phyloP scores from a whole-genome alignment of 106 monocot genomes.

The Hemerocallis citrina region DNA sequence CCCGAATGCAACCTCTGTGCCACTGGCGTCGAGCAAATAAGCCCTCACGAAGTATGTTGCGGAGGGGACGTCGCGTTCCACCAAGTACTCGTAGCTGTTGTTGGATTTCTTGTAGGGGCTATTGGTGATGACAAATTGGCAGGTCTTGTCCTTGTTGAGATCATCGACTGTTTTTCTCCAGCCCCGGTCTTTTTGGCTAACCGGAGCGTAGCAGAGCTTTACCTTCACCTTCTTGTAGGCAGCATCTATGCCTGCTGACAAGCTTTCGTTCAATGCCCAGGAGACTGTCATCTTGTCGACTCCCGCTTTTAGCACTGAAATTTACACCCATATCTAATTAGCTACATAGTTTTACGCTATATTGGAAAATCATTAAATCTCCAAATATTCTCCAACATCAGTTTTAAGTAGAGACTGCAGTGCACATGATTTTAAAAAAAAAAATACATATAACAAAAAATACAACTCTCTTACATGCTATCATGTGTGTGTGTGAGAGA shows the following conservation, averaged over 20 bases:
- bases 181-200: conserved; percentile 69
- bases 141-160: conserved; percentile 68
- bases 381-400: too few relatives aligned
- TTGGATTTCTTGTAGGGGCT: conserved; percentile 7
- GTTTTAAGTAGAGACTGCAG: conserved; percentile 30
- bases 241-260: conserved; percentile 13
- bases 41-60: conserved; percentile 56
- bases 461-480: too few relatives aligned
- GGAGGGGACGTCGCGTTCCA: conserved; percentile 29
- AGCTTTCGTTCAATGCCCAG: conserved; percentile 46
- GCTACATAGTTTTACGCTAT: too few relatives aligned
- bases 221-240: conserved; percentile 59
- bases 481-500: too few relatives aligned
- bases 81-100: conserved; percentile 12
- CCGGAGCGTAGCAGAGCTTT: conserved; percentile 70
- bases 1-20: conserved; percentile 30
- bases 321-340: too few relatives aligned
- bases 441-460: conserved; percentile 24
- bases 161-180: conserved; percentile 67
- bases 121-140: conserved; percentile 41
- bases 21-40: conserved; percentile 34
- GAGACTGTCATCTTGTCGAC: conserved; percentile 47
- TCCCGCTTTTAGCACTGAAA: conserved; percentile 59
- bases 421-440: too few relatives aligned
- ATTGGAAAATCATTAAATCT: too few relatives aligned